Conservation (phyloP, 139 green algal species). For the Pedinophyceae sp. region DNA sequence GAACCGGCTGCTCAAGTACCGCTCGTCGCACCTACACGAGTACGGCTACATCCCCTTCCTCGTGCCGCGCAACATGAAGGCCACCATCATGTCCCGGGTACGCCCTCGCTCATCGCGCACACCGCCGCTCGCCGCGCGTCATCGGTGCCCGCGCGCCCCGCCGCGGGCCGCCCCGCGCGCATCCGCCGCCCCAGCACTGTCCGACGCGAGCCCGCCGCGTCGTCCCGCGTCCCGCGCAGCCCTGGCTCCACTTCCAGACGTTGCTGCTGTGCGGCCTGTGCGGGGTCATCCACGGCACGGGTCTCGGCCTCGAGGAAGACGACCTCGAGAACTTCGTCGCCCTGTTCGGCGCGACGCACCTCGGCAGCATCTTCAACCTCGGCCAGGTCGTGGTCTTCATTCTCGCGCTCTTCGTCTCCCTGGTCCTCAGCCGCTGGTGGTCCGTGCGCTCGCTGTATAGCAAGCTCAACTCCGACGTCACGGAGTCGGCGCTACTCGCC, state of each 20-base stretch:
- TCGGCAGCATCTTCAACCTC: constrained; percentile 12
- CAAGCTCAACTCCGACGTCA: neutral
- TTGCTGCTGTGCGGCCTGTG: constrained; percentile 3
- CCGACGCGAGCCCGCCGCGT: too few species aligned
- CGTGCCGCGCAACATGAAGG: constrained; percentile 13
- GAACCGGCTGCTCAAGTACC: constrained; percentile 13
- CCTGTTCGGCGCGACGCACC: constrained; percentile 12
- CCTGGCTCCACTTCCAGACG: constrained; percentile 16
- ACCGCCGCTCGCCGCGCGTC: too few species aligned
- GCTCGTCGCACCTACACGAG: constrained; percentile 9
- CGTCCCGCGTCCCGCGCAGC: too few species aligned
- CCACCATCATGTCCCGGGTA: too few species aligned
- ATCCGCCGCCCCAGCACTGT: too few species aligned
- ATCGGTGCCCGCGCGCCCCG: too few species aligned
- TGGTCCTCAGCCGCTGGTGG: constrained; percentile 20
- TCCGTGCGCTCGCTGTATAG: neutral
- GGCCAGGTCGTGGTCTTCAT: constrained; percentile 12
- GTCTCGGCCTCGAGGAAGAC: constrained; percentile 1
- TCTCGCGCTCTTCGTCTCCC: constrained; percentile 13
- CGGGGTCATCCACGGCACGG: constrained; percentile 9
- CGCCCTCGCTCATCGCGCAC: too few species aligned
- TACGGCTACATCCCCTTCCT: constrained; percentile 17
- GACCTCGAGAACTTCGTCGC: constrained; percentile 10
- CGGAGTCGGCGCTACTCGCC: neutral
- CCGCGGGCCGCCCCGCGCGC: too few species aligned